phyloP scores from a whole-genome alignment of 331 rosid genomes.

The Phaseolus coccineus region DNA sequence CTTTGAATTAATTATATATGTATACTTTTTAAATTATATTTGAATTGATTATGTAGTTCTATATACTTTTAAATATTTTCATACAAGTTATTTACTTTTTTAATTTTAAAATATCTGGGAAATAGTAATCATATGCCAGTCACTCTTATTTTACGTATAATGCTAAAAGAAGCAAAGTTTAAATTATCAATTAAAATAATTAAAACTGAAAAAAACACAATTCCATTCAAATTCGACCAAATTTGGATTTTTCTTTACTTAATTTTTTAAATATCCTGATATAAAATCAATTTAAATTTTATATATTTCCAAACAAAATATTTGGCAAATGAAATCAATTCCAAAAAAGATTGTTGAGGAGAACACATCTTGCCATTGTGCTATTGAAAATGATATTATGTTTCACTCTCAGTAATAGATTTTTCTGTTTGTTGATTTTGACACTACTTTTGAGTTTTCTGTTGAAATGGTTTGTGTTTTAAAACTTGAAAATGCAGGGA shows the following conservation, averaged over 20 bases:
- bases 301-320: neutral
- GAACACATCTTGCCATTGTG: neutral
- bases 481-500: slow-evolving; percentile 66
- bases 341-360: neutral
- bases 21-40: neutral
- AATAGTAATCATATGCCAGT: neutral
- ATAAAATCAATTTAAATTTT: neutral
- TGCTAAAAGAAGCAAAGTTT: neutral
- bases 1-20: neutral
- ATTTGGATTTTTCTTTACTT: neutral
- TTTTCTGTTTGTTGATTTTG: neutral
- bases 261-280: no score
- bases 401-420: neutral
- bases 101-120: neutral
- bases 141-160: neutral
- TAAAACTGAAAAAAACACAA: neutral
- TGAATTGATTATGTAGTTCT: neutral
- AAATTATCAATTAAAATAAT: neutral
- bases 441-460: slow-evolving; percentile 14
- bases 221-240: neutral
- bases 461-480: slow-evolving; percentile 12
- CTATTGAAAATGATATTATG: neutral
- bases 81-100: neutral
- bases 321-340: neutral
- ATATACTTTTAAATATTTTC: neutral